A percentile compares a stretch with the other conserved stretches of the same genome.
Conservation (phyloP, 2,329 filamentous ascomycete genomes). For the Biscogniauxia marginata region DNA sequence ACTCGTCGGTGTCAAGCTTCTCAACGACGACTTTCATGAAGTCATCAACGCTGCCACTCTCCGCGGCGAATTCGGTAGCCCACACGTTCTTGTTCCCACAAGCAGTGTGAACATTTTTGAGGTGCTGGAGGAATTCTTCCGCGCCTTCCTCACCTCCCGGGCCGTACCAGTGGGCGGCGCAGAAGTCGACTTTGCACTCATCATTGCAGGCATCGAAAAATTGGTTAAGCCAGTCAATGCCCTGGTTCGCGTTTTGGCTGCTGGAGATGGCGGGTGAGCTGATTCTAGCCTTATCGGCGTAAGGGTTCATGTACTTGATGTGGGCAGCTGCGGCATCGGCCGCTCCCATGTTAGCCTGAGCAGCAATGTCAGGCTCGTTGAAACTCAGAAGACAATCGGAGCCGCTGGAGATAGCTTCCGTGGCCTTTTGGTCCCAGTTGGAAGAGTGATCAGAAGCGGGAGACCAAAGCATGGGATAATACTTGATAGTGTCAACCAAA, state of each 20-base stretch:
- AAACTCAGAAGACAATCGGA: conserved; percentile 61
- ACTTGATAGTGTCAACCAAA: conserved; percentile 48
- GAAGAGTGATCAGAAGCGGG: conserved; percentile 40
- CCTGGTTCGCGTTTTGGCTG: conserved; percentile 48
- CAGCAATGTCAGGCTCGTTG: conserved; percentile 67
- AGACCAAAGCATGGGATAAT: conserved; percentile 68
- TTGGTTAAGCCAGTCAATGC: conserved; percentile 54
- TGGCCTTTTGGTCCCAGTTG: conserved; percentile 51
- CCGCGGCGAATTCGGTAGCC: conserved; percentile 64
- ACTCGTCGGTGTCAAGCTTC: conserved; percentile 45
- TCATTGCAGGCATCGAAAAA: conserved; percentile 53
- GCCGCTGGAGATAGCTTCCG: conserved; percentile 52
- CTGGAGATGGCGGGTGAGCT: conserved; percentile 63
- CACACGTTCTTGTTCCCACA: conserved; percentile 55
- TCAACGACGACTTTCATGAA: conserved; percentile 52
- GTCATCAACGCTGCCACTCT: conserved; percentile 40
- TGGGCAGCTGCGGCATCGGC: conserved; percentile 51
- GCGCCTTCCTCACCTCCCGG: conserved; percentile 39
- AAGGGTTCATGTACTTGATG: conserved; percentile 55
- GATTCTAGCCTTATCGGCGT: conserved; percentile 51
- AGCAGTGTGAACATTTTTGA: conserved; percentile 44
- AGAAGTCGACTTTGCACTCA: conserved; percentile 57
- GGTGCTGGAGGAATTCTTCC: conserved; percentile 54
- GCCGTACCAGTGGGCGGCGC: conserved; percentile 65
- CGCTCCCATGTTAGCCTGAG: conserved; percentile 60